Evolutionary conservation across 1,139 yeast genomes (phyloP).

Genomic region (Candida sojae): DNA sequence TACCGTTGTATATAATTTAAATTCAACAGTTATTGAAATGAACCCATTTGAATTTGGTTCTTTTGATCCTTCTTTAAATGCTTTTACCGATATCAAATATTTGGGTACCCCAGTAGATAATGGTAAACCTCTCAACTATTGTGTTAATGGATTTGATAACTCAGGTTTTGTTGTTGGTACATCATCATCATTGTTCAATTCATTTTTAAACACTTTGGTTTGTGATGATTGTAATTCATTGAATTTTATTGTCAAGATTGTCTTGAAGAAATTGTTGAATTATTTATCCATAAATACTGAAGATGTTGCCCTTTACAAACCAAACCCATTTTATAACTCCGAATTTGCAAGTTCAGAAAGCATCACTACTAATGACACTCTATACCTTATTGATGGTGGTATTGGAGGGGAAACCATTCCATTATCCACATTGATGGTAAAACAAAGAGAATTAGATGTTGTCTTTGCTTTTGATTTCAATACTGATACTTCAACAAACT

Average conservation of each 20-base stretch:
- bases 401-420: constrained; percentile 42
- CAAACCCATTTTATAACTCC: constrained; percentile 55
- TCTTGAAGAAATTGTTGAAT: constrained; percentile 45
- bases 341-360: constrained; percentile 37
- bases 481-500: constrained; percentile 30
- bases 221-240: constrained; percentile 46
- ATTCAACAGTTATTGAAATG: constrained; percentile 42
- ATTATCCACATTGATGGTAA: constrained; percentile 35
- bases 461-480: constrained; percentile 41
- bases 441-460: constrained; percentile 36
- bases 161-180: constrained; percentile 82
- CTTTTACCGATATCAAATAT: constrained; percentile 39
- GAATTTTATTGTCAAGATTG: constrained; percentile 46
- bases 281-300: constrained; percentile 41
- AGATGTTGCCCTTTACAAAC: constrained; percentile 45
- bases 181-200: constrained; percentile 77
- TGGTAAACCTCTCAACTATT: constrained; percentile 52
- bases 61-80: constrained; percentile 39
- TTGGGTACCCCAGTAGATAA: constrained; percentile 61
- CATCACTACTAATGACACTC: constrained; percentile 31
- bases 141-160: constrained; percentile 75
- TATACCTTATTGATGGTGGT: constrained; percentile 46
- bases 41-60: constrained; percentile 48
- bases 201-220: constrained; percentile 61
- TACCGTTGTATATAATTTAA: constrained; percentile 30